Percentiles rank a stretch among this genome's conserved stretches.
phyloP scores from a whole-genome alignment of 768 basidiomycete species.

The Coprinopsis strossmayeri region DNA sequence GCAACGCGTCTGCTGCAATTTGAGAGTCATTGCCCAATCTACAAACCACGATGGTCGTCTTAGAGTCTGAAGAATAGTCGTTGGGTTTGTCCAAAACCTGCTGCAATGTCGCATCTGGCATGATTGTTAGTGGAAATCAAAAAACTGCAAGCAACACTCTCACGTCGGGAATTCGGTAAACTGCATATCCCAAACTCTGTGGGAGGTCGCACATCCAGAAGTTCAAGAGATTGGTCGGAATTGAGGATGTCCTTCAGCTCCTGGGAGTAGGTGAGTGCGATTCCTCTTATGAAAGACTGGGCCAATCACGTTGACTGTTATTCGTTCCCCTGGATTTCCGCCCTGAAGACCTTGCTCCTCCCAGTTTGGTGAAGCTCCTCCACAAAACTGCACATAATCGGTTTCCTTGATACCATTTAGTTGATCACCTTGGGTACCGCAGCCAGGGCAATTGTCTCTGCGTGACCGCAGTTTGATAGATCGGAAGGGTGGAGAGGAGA shows the following conservation, averaged over 20 bases:
- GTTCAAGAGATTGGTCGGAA: constrained; percentile 18
- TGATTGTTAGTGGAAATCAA: not conserved
- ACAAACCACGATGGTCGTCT: constrained; percentile 54
- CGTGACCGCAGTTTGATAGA: constrained; percentile 74
- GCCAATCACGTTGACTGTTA: constrained; percentile 34
- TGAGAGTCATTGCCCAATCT: constrained; percentile 92
- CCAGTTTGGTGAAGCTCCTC: constrained; percentile 66
- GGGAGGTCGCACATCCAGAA: constrained; percentile 78
- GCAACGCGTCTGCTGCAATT: constrained; percentile 67
- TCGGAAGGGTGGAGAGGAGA: constrained; percentile 68
- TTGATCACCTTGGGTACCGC: constrained; percentile 35
- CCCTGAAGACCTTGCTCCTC: constrained; percentile 42
- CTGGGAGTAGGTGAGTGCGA: constrained; percentile 24
- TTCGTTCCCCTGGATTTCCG: constrained; percentile 35
- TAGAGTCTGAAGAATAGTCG: constrained; percentile 26
- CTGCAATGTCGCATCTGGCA: constrained; percentile 68
- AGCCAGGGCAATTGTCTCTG: constrained; percentile 68
- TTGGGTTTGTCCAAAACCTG: constrained; percentile 57
- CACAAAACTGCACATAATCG: constrained; percentile 87
- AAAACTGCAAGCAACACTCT: constrained; percentile 18
- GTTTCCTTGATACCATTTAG: constrained; percentile 15
- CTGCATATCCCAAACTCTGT: constrained; percentile 86
- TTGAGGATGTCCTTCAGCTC: constrained; percentile 38
- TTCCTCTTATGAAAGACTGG: not conserved
- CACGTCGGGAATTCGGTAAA: constrained; percentile 72